A percentile compares a stretch with the other conserved stretches of the same genome.
Evolutionary conservation across 768 basidiomycete species (phyloP).

Genomic region (Lactarius indigo): DNA sequence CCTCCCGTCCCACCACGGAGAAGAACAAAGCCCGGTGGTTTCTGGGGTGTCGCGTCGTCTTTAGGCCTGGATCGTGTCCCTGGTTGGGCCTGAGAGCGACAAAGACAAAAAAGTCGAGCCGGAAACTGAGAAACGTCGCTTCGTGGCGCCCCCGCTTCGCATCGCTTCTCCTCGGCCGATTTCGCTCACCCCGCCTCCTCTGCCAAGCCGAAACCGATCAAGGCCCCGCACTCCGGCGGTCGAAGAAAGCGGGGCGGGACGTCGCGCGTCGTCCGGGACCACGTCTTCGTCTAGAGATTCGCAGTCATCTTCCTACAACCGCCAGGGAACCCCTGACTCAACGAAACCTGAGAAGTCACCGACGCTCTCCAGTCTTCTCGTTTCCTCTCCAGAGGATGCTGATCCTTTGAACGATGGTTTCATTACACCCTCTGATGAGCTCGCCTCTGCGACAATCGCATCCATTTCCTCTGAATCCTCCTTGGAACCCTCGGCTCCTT

Average conservation of each 20-base stretch:
- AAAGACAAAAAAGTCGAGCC: slow-evolving; percentile 32
- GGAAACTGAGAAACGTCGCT: slow-evolving; percentile 31
- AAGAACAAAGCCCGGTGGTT: slow-evolving; percentile 36
- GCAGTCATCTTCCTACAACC: background rate
- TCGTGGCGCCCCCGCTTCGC: slow-evolving; percentile 25
- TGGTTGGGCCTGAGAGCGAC: slow-evolving; percentile 47
- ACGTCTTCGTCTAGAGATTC: slow-evolving; percentile 7
- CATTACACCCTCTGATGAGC: slow-evolving; percentile 20
- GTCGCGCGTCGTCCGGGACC: background rate
- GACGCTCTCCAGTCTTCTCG: slow-evolving; percentile 18
- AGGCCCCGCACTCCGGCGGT: slow-evolving; percentile 1
- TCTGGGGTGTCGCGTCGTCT: slow-evolving; percentile 69
- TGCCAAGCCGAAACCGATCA: slow-evolving; percentile 22
- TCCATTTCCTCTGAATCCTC: slow-evolving; percentile 27
- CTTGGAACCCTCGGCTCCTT: slow-evolving; percentile 7
- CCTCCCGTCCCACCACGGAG: slow-evolving; percentile 64
- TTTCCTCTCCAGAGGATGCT: slow-evolving; percentile 10
- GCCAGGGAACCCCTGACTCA: background rate
- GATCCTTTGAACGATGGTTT: slow-evolving; percentile 6
- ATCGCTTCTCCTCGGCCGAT: slow-evolving; percentile 7
- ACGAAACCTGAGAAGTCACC: slow-evolving; percentile 12
- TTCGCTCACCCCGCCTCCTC: slow-evolving; percentile 22
- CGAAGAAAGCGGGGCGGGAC: background rate
- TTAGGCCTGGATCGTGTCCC: slow-evolving; percentile 48
- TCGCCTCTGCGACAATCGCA: slow-evolving; percentile 1